Evolutionary conservation across 148 eudicot species (phyloP), one percentile per base, ranked within the genome.

Genomic region (Chenopodium formosanum): DNA sequence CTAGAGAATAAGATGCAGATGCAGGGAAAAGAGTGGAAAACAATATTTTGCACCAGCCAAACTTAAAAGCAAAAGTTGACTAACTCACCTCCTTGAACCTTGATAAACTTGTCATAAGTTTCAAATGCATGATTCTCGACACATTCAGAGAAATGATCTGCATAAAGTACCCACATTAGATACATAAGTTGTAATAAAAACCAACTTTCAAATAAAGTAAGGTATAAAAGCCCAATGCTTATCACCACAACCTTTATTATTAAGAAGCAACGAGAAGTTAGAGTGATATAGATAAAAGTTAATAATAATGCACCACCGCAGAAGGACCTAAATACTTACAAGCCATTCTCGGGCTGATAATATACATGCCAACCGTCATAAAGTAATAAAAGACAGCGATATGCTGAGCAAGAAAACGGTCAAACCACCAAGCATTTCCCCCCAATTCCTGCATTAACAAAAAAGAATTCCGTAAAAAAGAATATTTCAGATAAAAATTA

Each of bases 101-200:
- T 97, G 85, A 97, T 88, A 78, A 92, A 94, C 84, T 97, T 92
- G 91, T 97, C 98, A 78, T 94, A 97, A 68, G 99, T 97, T 88
- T 90, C 95, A 86, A 76, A 97, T 37, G 99, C 99, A 85, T 97
- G 99, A 84, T 32, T 74, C 88, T 97, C 99, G 34, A 97, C 99
- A 70, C 95, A 91, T 88, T 97, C 98, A 73, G 99, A 97, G 83
- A 97, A 94, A 90, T 97, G 98, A 92, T 97, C 99, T 97, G 98
- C 87, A 88, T 32, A 4, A 40, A 16, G 37, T 27, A 70, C 37
- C 56, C 37, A 66, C 0, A 34, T 25, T 5, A 4, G 67, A 78
- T 20, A 50, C 14, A 22, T 74, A 19, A 40, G 46, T 31, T 19
- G 34, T 9, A 60, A 40, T 23, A 56, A 40, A 27, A 50, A 27